Percentiles rank a stretch among this genome's conserved stretches.
Conservation (phyloP, 768 basidiomycete genomes). For the Leccinum obscurum region DNA sequence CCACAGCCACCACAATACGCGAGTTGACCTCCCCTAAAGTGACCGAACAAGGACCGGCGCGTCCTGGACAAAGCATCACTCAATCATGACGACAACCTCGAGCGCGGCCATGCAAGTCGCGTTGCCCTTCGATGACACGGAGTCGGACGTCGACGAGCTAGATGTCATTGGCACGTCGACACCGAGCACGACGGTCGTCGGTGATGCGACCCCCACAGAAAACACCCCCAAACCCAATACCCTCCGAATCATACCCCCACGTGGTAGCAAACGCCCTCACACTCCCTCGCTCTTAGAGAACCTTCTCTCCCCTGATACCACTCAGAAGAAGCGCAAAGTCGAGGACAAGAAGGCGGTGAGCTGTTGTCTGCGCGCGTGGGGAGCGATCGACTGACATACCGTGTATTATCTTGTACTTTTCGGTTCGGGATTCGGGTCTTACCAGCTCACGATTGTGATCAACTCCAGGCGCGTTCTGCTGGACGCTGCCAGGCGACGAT, state of each 20-base stretch:
- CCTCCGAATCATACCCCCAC: conserved; percentile 13
- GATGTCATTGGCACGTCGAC: conserved; percentile 32
- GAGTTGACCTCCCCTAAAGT: conserved; percentile 29
- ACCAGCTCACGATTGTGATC: conserved; percentile 42
- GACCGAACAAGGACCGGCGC: background rate
- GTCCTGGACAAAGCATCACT: background rate
- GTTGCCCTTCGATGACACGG: conserved; percentile 7
- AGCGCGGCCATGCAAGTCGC: conserved; percentile 6
- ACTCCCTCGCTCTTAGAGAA: conserved; percentile 7
- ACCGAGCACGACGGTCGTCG: conserved; percentile 30
- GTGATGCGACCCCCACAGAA: conserved; percentile 27
- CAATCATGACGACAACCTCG: conserved; percentile 4
- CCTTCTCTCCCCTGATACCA: background rate
- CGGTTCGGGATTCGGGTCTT: background rate
- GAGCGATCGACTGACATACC: conserved; percentile 1
- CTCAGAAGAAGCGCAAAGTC: conserved; percentile 33
- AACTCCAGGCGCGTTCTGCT: conserved; percentile 38
- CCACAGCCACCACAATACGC: conserved; percentile 22
- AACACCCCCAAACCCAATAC: conserved; percentile 3
- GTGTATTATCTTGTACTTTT: background rate
- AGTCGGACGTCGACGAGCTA: conserved; percentile 29
- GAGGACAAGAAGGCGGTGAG: conserved; percentile 45
- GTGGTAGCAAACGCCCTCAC: conserved; percentile 22
- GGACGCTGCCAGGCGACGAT: conserved; percentile 45
- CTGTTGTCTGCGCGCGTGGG: background rate